phyloP scores from a whole-genome alignment of 768 basidiomycete genomes.

The Lentinula edodes region DNA sequence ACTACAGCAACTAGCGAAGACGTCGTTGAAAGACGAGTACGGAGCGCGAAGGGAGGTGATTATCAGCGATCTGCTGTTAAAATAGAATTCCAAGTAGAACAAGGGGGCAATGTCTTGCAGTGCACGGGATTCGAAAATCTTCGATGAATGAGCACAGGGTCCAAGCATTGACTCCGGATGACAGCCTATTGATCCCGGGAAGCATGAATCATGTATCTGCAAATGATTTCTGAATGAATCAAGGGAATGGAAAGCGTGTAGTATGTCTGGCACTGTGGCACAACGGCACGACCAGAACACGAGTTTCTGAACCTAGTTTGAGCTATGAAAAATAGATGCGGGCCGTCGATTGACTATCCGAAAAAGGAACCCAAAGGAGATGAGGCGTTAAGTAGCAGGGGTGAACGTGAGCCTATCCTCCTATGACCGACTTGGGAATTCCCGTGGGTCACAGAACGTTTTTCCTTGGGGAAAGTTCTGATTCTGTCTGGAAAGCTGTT shows the following conservation, averaged over 20 bases:
- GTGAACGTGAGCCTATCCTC: not conserved
- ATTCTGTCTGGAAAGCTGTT: not conserved
- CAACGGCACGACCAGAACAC: not conserved
- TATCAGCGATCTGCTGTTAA: not conserved
- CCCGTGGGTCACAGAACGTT: not conserved
- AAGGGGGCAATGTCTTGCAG: not conserved
- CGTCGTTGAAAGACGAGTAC: not conserved
- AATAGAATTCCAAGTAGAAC: not conserved
- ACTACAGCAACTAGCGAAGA: not conserved
- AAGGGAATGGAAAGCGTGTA: not conserved
- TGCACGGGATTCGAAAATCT: not conserved
- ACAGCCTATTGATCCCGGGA: not conserved
- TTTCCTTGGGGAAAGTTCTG: conserved; percentile 4
- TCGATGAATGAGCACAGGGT: not conserved
- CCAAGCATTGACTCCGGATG: not conserved
- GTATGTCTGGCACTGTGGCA: not conserved
- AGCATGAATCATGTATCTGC: not conserved
- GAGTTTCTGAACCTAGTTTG: conserved; percentile 1
- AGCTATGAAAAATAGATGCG: not conserved
- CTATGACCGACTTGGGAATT: not conserved
- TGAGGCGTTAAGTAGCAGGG: not conserved
- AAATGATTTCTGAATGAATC: not conserved
- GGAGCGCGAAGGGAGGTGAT: not conserved
- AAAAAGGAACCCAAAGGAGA: not conserved
- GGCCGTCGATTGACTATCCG: not conserved